These are phyloP conservation scores for Trichophyton mentagrophytes DNA, from an alignment of 2,329 filamentous ascomycete genomes.

Conservation along the genomic window DNA sequence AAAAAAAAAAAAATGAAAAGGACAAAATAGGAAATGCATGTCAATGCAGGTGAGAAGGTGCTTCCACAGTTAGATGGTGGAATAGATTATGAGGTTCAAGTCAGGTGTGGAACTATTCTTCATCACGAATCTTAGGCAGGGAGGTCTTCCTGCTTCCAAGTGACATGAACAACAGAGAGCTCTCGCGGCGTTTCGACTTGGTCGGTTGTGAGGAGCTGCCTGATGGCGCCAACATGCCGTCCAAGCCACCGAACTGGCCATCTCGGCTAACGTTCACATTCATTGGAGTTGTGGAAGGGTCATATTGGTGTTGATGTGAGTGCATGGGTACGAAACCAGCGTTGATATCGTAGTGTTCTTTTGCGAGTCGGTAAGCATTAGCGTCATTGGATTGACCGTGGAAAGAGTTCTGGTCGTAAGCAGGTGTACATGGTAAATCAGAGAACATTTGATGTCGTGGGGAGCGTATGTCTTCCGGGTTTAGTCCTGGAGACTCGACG, in stretches of 20 bases:
- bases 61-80: neutral
- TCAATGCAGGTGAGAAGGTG: neutral
- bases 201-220: slow-evolving; percentile 12
- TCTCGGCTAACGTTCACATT: neutral
- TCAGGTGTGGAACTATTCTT: slow-evolving; percentile 1
- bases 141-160: slow-evolving; percentile 21
- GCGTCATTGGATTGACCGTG: slow-evolving; percentile 16
- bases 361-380: slow-evolving; percentile 15
- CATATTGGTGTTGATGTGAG: slow-evolving; percentile 17
- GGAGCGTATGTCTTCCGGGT: slow-evolving; percentile 48
- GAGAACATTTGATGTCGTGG: slow-evolving; percentile 54
- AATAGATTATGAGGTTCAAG: neutral
- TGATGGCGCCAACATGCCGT: slow-evolving; percentile 30
- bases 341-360: slow-evolving; percentile 29
- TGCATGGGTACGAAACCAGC: slow-evolving; percentile 41
- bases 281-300: neutral
- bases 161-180: slow-evolving; percentile 37
- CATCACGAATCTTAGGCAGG: slow-evolving; percentile 16
- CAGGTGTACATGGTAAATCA: slow-evolving; percentile 48
- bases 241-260: slow-evolving; percentile 21
- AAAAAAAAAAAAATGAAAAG: neutral
- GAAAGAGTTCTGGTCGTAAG: slow-evolving; percentile 47
- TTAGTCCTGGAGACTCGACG: slow-evolving; percentile 25
- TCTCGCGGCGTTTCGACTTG: slow-evolving; percentile 38
- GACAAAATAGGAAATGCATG: neutral